Evolutionary conservation across 257 asterid genomes (phyloP).

Genomic region (Nicotiana sylvestris): DNA sequence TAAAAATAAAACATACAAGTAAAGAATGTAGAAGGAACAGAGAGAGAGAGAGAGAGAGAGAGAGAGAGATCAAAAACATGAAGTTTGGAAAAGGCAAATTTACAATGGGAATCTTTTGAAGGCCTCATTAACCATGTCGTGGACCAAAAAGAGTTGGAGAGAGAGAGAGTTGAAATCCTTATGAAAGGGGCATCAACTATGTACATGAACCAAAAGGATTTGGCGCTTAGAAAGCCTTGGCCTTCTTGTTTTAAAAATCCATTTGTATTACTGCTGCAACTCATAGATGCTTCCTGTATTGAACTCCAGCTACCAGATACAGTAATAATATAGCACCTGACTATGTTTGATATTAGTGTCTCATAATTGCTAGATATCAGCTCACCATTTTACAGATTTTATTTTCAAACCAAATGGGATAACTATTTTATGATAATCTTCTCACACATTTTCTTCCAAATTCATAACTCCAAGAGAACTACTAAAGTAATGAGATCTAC

Average conservation of each 20-base stretch:
- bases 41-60: neutral
- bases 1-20: neutral
- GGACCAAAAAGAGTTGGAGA: neutral
- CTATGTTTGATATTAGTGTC: neutral
- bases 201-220: neutral
- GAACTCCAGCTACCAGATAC: constrained; percentile 1
- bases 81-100: constrained; percentile 5
- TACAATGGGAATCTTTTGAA: neutral
- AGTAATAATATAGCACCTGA: neutral
- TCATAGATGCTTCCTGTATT: neutral
- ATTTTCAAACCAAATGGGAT: neutral
- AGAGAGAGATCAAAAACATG: neutral
- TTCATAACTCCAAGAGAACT: neutral
- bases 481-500: neutral
- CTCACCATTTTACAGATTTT: neutral
- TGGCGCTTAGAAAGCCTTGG: neutral
- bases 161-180: neutral
- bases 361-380: neutral
- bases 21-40: neutral
- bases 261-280: neutral
- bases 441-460: neutral
- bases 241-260: neutral
- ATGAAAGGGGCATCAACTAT: constrained; percentile 8
- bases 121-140: neutral
- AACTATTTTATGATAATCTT: neutral